Base-by-base conservation (phyloP, 106 monocot genomes). In the Allium fistulosum region DNA sequence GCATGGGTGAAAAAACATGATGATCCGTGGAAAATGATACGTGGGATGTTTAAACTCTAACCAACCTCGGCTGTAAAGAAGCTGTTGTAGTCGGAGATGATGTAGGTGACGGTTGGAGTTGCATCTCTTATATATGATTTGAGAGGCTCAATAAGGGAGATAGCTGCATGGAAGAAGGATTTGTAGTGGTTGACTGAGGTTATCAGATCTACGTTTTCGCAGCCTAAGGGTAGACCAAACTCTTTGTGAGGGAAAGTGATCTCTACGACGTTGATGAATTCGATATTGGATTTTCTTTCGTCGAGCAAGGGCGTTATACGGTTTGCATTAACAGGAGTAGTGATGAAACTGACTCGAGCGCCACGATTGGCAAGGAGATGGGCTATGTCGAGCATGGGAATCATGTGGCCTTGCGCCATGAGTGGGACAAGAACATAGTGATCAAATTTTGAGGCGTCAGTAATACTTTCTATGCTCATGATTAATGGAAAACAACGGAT, bases 171-270 rank as follows among this genome's bases (percentile, higher is more conserved):
- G 11, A 45, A 62, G 46, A 62, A 62, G 11, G 37, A 11, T 8
- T 46, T 46, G 62, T 10, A 13, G 0, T 15, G 52, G 1, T 62
- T 51, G 13, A n/a, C 16, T 0, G 51, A 52, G 14, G 62, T 51
- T 27, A 72, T 7, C 46, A 72, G 50, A 15, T 62, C 72, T 9
- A 58, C 7, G 26, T 45, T 72, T 62, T 72, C 72, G 27, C 72
- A 62, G 9, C 72, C 72, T n/a, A 62, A 51, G 2, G 72, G 72
- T 9, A 72, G 62, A 52, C 72, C 62, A 8, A 15, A 28, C 47
- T 62, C 62, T 5, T 14, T 47, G 3, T 45, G 13, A 13, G 45
- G 62, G 46, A 62, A 62, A 7, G 7, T 62, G 45, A 62, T 46
- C 62, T 62, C 62, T 7, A 62, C 14, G 7, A 62, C 26, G 37